phyloP scores from a whole-genome alignment of 768 basidiomycete species.

The Boletus sp. region DNA sequence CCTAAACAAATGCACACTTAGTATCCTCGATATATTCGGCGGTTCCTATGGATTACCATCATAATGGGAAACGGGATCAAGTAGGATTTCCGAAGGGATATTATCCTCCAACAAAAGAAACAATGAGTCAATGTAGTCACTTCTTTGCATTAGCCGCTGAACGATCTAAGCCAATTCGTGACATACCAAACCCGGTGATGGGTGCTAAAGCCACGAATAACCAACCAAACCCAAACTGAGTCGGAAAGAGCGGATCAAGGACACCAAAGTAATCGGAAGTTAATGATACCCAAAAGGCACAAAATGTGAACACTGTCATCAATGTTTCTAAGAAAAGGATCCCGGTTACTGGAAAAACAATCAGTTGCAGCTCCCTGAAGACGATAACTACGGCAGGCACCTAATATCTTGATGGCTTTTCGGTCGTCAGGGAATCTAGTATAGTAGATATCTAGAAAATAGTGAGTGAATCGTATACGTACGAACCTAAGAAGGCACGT shows the following conservation, averaged over 20 bases:
- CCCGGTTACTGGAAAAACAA: too few species aligned
- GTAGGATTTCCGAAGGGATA: neutral
- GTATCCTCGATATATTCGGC: neutral
- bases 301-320: too few species aligned
- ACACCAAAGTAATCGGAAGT: too few species aligned
- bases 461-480: neutral
- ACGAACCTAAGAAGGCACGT: neutral
- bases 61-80: conserved; percentile 9
- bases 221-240: too few species aligned
- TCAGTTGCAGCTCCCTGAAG: too few species aligned
- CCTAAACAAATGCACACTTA: conserved; percentile 1
- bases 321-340: too few species aligned
- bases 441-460: neutral
- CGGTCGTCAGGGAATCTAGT: neutral
- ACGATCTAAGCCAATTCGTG: too few species aligned
- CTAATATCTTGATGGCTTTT: neutral
- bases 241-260: too few species aligned
- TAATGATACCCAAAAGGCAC: too few species aligned
- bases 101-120: conserved; percentile 26
- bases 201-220: too few species aligned
- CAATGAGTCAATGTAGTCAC: conserved; percentile 7
- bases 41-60: conserved; percentile 7
- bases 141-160: neutral
- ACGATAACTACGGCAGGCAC: neutral
- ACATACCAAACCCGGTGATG: too few species aligned